Conservation (phyloP, 2,329 filamentous ascomycete species). For the Penicillium brasilianum region DNA sequence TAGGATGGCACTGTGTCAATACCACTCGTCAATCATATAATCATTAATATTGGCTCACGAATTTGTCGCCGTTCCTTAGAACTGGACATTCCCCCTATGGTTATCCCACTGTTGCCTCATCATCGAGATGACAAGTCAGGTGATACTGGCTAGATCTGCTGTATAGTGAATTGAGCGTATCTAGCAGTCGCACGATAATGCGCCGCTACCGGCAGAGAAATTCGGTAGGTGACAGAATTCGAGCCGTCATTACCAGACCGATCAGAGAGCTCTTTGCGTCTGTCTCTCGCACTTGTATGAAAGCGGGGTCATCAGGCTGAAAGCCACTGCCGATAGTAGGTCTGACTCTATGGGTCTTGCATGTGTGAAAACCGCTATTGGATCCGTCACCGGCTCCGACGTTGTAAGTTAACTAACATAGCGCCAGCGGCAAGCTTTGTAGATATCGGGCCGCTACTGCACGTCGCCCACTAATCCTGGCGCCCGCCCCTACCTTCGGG, state of each 20-base stretch:
- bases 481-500: neutral
- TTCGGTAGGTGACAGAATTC: slow-evolving; percentile 1
- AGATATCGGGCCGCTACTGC: neutral
- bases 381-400: slow-evolving; percentile 1
- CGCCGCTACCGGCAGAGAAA: neutral
- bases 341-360: neutral
- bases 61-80: neutral
- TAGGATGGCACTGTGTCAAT: neutral
- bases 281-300: slow-evolving; percentile 1
- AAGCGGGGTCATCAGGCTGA: slow-evolving; percentile 4
- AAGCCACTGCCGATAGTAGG: neutral
- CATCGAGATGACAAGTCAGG: slow-evolving; percentile 1
- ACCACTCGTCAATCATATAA: neutral
- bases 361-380: slow-evolving; percentile 2
- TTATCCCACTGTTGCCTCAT: neutral
- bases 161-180: neutral
- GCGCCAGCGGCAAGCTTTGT: slow-evolving; percentile 2
- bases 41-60: neutral
- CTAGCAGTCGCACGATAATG: neutral
- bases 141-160: neutral
- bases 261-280: slow-evolving; percentile 2
- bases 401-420: too few relatives aligned
- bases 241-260: slow-evolving; percentile 2
- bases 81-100: neutral
- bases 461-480: slow-evolving; percentile 2